A percentile compares a stretch with the other conserved stretches of the same genome.
Evolutionary conservation across 179 eudicot species (phyloP).

Genomic region (Amaranthus tricolor): DNA sequence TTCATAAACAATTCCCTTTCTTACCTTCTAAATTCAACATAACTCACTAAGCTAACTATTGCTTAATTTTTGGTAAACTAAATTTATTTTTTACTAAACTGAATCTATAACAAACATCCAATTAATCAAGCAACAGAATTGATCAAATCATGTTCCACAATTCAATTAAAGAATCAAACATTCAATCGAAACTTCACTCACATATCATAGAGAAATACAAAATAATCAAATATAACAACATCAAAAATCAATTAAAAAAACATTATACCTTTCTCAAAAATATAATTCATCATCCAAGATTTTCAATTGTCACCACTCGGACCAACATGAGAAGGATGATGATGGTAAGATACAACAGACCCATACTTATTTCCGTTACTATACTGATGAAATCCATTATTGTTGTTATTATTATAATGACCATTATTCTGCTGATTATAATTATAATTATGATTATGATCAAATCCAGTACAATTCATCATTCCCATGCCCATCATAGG

Average conservation of each 20-base stretch:
- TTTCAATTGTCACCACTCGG: slow-evolving; percentile 39
- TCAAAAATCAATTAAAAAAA: neutral
- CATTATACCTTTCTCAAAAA: slow-evolving; percentile 18
- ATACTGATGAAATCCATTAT: slow-evolving; percentile 1
- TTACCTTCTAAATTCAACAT: neutral
- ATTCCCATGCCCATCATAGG: slow-evolving; percentile 42
- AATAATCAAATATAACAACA: neutral
- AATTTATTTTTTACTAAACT: neutral
- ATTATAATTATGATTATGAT: slow-evolving; percentile 30
- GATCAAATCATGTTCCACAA: neutral
- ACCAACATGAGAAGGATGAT: slow-evolving; percentile 35
- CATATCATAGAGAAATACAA: neutral
- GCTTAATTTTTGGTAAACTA: neutral
- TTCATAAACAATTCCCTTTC: neutral
- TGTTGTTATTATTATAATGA: slow-evolving; percentile 4
- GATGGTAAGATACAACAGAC: slow-evolving; percentile 35
- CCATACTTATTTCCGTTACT: slow-evolving; percentile 38
- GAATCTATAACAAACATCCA: neutral
- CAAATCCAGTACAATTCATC: slow-evolving; percentile 40
- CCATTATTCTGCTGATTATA: slow-evolving; percentile 15
- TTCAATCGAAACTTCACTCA: neutral
- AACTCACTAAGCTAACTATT: neutral
- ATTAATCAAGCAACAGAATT: neutral
- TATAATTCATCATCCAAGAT: neutral
- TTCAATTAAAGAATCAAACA: neutral